Evolutionary conservation across 2,329 filamentous ascomycete species (phyloP).

Genomic region (Fusarium coicis): DNA sequence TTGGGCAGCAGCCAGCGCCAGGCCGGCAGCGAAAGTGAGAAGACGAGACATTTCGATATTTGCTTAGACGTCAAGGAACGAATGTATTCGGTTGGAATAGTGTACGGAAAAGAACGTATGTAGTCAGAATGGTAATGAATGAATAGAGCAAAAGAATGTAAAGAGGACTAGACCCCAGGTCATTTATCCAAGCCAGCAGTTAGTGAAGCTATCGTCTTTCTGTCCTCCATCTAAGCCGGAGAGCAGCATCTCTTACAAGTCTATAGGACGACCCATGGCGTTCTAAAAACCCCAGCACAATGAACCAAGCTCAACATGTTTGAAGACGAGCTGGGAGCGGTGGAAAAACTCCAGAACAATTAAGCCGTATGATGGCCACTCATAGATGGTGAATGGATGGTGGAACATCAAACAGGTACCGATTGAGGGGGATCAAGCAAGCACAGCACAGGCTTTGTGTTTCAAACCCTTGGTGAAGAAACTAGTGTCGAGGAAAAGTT

Average conservation of each 20-base stretch:
- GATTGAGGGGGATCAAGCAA: slow-evolving; percentile 27
- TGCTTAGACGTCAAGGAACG: slow-evolving; percentile 7
- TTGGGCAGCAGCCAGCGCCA: slow-evolving; percentile 43
- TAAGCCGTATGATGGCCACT: slow-evolving; percentile 6
- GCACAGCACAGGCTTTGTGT: slow-evolving; percentile 27
- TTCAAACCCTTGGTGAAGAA: slow-evolving; percentile 34
- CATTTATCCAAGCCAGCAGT: slow-evolving; percentile 30
- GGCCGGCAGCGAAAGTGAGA: slow-evolving; percentile 40
- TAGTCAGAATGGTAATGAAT: slow-evolving; percentile 35
- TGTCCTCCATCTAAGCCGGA: background rate
- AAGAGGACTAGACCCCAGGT: slow-evolving; percentile 38
- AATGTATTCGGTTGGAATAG: slow-evolving; percentile 2
- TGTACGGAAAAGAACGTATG: slow-evolving; percentile 24
- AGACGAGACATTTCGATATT: slow-evolving; percentile 39
- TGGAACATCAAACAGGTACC: slow-evolving; percentile 36
- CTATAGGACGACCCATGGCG: slow-evolving; percentile 15
- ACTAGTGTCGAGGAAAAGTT: slow-evolving; percentile 7
- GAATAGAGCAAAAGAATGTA: slow-evolving; percentile 41
- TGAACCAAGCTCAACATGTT: slow-evolving; percentile 16
- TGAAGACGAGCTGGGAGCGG: slow-evolving; percentile 18
- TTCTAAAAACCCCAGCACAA: slow-evolving; percentile 3
- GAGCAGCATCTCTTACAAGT: slow-evolving; percentile 33
- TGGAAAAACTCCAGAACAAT: slow-evolving; percentile 32
- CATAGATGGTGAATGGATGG: background rate
- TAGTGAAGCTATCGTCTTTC: slow-evolving; percentile 30